Conservation (phyloP, 2,329 filamentous ascomycete species). For the Tolypocladium pustulatum region DNA sequence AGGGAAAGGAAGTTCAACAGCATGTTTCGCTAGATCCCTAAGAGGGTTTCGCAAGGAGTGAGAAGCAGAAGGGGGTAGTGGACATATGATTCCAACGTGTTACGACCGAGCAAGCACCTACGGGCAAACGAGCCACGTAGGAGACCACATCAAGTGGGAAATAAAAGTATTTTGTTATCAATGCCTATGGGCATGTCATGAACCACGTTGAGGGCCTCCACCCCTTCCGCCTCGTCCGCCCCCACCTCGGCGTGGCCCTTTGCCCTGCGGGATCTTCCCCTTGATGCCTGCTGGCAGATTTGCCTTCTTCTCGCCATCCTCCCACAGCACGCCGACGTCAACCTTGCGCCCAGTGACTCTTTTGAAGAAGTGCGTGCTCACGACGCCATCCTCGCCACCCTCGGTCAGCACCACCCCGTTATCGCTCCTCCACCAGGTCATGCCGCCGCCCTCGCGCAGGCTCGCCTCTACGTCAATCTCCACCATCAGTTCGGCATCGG, state of each 20-base stretch:
- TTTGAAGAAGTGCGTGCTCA: slow-evolving; percentile 59
- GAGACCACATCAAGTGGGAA: neutral
- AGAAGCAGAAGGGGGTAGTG: neutral
- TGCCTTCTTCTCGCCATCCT: slow-evolving; percentile 53
- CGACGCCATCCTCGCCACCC: slow-evolving; percentile 45
- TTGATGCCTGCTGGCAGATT: slow-evolving; percentile 55
- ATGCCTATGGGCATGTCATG: neutral
- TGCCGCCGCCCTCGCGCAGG: slow-evolving; percentile 44
- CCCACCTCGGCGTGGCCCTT: slow-evolving; percentile 32
- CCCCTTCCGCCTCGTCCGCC: slow-evolving; percentile 22
- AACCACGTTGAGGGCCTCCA: slow-evolving; percentile 16
- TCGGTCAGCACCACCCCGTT: slow-evolving; percentile 66
- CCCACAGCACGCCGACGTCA: slow-evolving; percentile 57
- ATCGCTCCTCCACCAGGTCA: slow-evolving; percentile 63
- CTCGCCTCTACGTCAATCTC: slow-evolving; percentile 64
- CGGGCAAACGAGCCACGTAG: neutral
- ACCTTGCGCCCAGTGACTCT: slow-evolving; percentile 54
- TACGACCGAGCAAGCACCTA: neutral
- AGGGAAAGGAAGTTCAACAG: slow-evolving; percentile 3
- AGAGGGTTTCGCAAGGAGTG: neutral
- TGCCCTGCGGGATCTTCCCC: slow-evolving; percentile 34
- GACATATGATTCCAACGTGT: neutral
- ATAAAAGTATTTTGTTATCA: neutral
- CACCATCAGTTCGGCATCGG: slow-evolving; percentile 65
- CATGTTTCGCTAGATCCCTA: neutral